Evolutionary conservation across 495 filamentous ascomycete species (phyloP), one percentile per base, ranked within the genome.

Genomic region (Cetradonia linearis): DNA sequence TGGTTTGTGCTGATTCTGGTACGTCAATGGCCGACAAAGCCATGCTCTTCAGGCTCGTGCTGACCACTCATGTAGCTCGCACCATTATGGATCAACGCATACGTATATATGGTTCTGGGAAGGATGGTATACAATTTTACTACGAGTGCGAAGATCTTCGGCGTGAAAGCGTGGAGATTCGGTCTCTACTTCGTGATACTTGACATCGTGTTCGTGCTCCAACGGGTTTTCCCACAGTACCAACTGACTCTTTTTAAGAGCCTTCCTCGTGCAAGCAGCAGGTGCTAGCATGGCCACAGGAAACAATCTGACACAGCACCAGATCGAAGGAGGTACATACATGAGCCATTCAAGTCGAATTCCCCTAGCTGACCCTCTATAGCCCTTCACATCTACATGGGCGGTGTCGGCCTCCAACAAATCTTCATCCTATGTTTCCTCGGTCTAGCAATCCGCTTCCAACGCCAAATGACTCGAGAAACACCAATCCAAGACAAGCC

Each of bases 21-120:
- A 23, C 42, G 54, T 31, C 2, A 28, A 44, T 16, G 9, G 20
- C n/a, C 49, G 34, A 23, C 14, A 40, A 8, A 20, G 1, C 14
- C 13, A 23, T 23, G 8, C 18, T 16, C 44, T 2, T 28, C 16
- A 2, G 2, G 28, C 33, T 16, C 13, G 3, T 18, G 28, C 31
- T 59, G 46, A 64, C 40, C 59, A 68, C 20, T 14, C n/a, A 1
- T 69, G 63, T 71, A 66, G 59, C 67, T 55, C 47, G 44, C 57
- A 34, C 59, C 59, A 3, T 48, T 65, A 58, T 72, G 81, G 78
- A 74, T 85, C 61, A 86, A 87, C 40, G 84, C 84, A 3, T 86
- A 81, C 64, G 72, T 77, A n/a, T 88, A 87, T 73, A 86, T 86
- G 83, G 77, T 80, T 18, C 69, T 86, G 52, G 83, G 80, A 1